Conservation (phyloP, 306 rosid species). For the cucumber (Cucumis sativus) region DNA sequence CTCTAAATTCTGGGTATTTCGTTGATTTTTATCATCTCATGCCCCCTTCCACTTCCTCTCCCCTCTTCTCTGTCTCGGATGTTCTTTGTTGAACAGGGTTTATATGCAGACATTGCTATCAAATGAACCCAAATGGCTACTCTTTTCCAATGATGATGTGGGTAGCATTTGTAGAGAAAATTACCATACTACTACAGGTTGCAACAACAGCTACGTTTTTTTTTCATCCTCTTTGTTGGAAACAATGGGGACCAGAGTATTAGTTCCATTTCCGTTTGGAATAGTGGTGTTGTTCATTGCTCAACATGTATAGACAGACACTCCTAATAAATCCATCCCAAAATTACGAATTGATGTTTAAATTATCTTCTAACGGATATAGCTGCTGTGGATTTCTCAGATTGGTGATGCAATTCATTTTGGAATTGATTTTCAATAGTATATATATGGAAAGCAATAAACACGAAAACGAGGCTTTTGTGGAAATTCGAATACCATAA, state of each 20-base stretch:
- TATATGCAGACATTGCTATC: constrained; percentile 53
- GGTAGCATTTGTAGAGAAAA: not conserved
- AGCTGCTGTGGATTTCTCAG: constrained; percentile 15
- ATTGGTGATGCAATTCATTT: constrained; percentile 73
- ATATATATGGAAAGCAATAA: too few relatives aligned
- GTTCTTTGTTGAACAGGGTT: constrained; percentile 33
- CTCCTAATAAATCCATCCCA: not conserved
- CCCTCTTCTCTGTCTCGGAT: not conserved
- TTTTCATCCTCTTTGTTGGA: constrained; percentile 31
- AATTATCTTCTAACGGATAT: not conserved
- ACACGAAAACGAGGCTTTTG: too few relatives aligned
- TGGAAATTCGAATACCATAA: too few relatives aligned
- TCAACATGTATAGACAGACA: constrained; percentile 34
- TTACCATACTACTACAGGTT: not conserved
- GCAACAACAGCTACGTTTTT: not conserved
- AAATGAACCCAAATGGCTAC: constrained; percentile 64
- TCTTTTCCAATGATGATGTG: constrained; percentile 52
- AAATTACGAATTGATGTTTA: not conserved
- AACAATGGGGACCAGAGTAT: constrained; percentile 55
- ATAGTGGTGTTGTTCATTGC: constrained; percentile 62
- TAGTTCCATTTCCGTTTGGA: constrained; percentile 69
- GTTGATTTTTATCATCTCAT: not conserved
- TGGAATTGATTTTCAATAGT: not conserved
- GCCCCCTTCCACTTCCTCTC: not conserved
- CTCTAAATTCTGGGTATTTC: constrained; percentile 58